Percentiles rank a stretch among this genome's conserved stretches.
phyloP scores from a whole-genome alignment of 2,329 filamentous ascomycete genomes.

The Claviceps spartinae region DNA sequence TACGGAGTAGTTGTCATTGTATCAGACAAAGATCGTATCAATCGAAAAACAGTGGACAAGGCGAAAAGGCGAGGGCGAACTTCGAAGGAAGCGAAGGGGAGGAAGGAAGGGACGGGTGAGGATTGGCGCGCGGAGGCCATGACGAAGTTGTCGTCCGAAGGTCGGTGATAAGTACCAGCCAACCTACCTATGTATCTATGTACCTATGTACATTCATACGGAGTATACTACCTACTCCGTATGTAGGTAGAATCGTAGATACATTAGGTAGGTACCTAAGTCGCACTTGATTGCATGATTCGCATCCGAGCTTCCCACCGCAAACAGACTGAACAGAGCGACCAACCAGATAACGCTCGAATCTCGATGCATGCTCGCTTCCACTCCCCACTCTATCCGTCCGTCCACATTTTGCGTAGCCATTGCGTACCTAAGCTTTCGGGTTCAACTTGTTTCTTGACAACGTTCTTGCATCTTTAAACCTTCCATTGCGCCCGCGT shows the following conservation, averaged over 20 bases:
- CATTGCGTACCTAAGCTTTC: slow-evolving; percentile 3
- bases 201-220: no score
- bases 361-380: slow-evolving; percentile 5
- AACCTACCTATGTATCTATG: no score
- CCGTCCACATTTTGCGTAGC: slow-evolving; percentile 8
- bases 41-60: neutral
- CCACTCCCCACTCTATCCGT: slow-evolving; percentile 11
- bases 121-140: neutral
- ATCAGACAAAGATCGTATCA: neutral
- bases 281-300: neutral
- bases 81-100: no score
- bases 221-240: no score
- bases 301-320: neutral
- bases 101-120: neutral
- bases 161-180: no score
- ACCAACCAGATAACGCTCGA: no score
- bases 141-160: no score
- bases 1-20: no score
- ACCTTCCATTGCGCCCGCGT: neutral
- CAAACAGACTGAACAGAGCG: no score
- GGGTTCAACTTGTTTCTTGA: slow-evolving; percentile 5
- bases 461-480: slow-evolving; percentile 2
- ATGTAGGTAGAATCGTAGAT: no score
- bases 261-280: no score
- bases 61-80: neutral